Evolutionary conservation across 2,329 filamentous ascomycete genomes (phyloP), one percentile per base, ranked within the genome.

Genomic region (Chaetomium sp.): DNA sequence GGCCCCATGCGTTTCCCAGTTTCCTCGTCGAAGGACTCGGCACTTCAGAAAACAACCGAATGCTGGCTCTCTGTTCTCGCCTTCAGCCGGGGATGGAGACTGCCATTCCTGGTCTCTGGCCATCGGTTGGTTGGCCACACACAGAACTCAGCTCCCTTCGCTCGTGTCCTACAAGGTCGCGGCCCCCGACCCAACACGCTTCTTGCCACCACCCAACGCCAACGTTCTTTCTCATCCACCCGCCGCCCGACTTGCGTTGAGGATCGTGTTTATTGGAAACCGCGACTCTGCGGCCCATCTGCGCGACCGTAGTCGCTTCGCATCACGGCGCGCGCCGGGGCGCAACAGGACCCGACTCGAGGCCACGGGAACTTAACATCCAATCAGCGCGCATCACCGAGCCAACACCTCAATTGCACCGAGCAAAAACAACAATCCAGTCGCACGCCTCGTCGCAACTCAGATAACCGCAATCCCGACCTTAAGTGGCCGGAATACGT

Each of bases 51-150:
- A 38, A 41, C 19, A 27, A 27, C 19, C 37, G 37, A 38, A 9
- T 38, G 37, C 12, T 8, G 12, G 37, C 33, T 44, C 40, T 6
- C 6, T 33, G 33, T 42, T 49, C 45, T 36, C 11, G 44, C 5
- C 5, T 50, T 43, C 51, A 34, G 53, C 42, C 27, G 5, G n/a
- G 36, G 12, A 46, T 36, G 33, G 57, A 56, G 57, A 62, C 63
- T 62, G 63, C 63, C 59, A 50, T 60, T 63, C 62, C 53, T 38
- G 44, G 38, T 59, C 47, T 37, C 34, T 40, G 51, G 34, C 6
- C 35, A 19, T 33, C 53, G 49, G 61, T 64, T 63, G 60, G 62
- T 51, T 51, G 40, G 44, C 41, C 41, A 33, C 38, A 19, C 45
- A 43, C n/a, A 37, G 40, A 37, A 14, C 52, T 62, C 62, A 62